Conservation (phyloP, 2,329 filamentous ascomycete species). For the Penicillium sp. region DNA sequence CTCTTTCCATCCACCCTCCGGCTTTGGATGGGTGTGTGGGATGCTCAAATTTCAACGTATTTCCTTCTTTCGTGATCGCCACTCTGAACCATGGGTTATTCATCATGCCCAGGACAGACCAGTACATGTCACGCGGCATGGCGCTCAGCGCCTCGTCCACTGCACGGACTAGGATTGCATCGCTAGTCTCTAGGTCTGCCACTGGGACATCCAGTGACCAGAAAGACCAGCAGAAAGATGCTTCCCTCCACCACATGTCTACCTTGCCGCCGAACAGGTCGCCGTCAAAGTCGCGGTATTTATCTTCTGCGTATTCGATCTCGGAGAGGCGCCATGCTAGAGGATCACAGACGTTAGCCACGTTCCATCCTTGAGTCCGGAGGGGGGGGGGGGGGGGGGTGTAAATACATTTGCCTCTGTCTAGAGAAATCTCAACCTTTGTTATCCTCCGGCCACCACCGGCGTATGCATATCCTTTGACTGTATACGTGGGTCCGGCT, state of each 20-base stretch:
- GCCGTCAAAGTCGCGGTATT: conserved; percentile 66
- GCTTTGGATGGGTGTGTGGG: conserved; percentile 77
- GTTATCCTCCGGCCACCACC: conserved; percentile 83
- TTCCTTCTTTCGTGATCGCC: conserved; percentile 66
- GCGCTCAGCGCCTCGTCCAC: conserved; percentile 90
- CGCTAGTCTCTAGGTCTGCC: conserved; percentile 59
- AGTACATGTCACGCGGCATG: conserved; percentile 92
- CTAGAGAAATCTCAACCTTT: conserved; percentile 76
- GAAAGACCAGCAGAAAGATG: conserved; percentile 88
- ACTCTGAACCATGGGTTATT: conserved; percentile 94
- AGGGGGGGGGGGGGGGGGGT: no score
- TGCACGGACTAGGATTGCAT: conserved; percentile 75
- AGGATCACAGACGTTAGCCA: conserved; percentile 10
- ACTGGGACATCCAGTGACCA: conserved; percentile 72
- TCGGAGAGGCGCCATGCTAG: conserved; percentile 69
- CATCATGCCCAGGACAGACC: conserved; percentile 96
- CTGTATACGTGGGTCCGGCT: conserved; percentile 57
- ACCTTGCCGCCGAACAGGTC: conserved; percentile 71
- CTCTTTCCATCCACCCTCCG: conserved; percentile 90
- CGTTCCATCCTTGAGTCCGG: not conserved
- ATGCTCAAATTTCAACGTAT: conserved; percentile 74
- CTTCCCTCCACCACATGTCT: conserved; percentile 79
- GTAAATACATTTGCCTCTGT: conserved; percentile 65
- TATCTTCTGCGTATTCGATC: conserved; percentile 80
- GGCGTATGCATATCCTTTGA: conserved; percentile 81